These are phyloP conservation scores for Exophiala sp. DNA, from an alignment of 2,329 filamentous ascomycete species.

Conservation along the genomic window DNA sequence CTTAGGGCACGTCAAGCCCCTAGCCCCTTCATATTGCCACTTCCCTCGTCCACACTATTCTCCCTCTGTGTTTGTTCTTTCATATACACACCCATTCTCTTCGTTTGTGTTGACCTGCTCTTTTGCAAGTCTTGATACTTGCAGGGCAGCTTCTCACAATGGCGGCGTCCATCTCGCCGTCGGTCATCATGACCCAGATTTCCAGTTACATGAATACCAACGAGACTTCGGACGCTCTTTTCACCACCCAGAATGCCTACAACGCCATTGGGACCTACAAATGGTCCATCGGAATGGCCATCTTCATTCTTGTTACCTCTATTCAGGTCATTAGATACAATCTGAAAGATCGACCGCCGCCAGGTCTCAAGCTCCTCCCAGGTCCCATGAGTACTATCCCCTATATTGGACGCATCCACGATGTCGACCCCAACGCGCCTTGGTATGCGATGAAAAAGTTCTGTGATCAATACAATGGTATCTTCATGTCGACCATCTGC, in stretches of 20 bases:
- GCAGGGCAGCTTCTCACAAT: slow-evolving; percentile 15
- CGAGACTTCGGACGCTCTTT: slow-evolving; percentile 28
- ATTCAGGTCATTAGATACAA: slow-evolving; percentile 40
- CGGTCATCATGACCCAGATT: slow-evolving; percentile 31
- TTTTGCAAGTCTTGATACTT: slow-evolving; percentile 11
- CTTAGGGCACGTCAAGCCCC: background rate
- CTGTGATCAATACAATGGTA: slow-evolving; percentile 26
- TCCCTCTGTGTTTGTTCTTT: slow-evolving; percentile 10
- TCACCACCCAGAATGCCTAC: slow-evolving; percentile 24
- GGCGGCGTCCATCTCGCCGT: slow-evolving; percentile 30
- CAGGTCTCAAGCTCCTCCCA: slow-evolving; percentile 28
- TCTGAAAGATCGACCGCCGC: slow-evolving; percentile 26
- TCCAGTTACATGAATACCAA: slow-evolving; percentile 25
- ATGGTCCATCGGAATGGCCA: slow-evolving; percentile 29
- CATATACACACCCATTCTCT: slow-evolving; percentile 12
- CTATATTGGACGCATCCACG: slow-evolving; percentile 29
- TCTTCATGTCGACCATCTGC: slow-evolving; percentile 30
- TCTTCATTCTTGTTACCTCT: slow-evolving; percentile 25
- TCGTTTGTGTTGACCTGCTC: slow-evolving; percentile 8
- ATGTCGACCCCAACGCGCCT: slow-evolving; percentile 28
- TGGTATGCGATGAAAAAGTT: slow-evolving; percentile 31
- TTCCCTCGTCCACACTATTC: background rate
- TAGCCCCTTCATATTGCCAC: slow-evolving; percentile 3
- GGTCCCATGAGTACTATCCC: slow-evolving; percentile 28
- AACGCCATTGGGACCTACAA: slow-evolving; percentile 29